Conservation (phyloP, 495 filamentous ascomycete genomes). For the Lophiotrema nucula region DNA sequence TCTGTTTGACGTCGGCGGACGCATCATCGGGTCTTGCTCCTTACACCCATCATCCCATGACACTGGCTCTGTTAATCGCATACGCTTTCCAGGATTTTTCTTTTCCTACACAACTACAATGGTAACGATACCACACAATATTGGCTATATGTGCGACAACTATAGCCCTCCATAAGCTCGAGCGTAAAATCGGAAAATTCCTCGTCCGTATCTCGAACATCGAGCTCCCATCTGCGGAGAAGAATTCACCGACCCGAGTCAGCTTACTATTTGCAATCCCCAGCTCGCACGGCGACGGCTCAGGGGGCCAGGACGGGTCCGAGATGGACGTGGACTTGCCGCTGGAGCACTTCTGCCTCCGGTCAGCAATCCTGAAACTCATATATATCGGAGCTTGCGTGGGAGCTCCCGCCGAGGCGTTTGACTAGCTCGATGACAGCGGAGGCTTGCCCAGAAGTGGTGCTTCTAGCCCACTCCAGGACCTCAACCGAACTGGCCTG, state of each 20-base stretch:
- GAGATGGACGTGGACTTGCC: no score
- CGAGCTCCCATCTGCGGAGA: background rate
- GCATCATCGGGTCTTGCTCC: slow-evolving; percentile 6
- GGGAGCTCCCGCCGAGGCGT: background rate
- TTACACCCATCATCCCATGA: slow-evolving; percentile 2
- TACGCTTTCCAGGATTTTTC: background rate
- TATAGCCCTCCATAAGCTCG: no score
- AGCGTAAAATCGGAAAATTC: slow-evolving; percentile 22
- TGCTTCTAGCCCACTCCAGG: background rate
- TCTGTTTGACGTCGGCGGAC: background rate
- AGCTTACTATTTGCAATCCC: slow-evolving; percentile 11
- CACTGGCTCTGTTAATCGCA: background rate
- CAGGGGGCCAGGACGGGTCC: no score
- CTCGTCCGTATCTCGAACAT: slow-evolving; percentile 18
- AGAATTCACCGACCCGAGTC: background rate
- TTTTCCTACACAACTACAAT: no score
- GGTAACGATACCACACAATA: no score
- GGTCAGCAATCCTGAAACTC: slow-evolving; percentile 24
- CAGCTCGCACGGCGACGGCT: no score
- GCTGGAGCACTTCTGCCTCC: no score
- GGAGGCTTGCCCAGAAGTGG: slow-evolving; percentile 9
- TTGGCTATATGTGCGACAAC: no score
- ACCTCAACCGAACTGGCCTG: background rate
- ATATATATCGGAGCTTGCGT: slow-evolving; percentile 5
- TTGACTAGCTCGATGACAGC: slow-evolving; percentile 6